phyloP scores from a whole-genome alignment of 257 asterid genomes.

The Thymus quinquecostatus region DNA sequence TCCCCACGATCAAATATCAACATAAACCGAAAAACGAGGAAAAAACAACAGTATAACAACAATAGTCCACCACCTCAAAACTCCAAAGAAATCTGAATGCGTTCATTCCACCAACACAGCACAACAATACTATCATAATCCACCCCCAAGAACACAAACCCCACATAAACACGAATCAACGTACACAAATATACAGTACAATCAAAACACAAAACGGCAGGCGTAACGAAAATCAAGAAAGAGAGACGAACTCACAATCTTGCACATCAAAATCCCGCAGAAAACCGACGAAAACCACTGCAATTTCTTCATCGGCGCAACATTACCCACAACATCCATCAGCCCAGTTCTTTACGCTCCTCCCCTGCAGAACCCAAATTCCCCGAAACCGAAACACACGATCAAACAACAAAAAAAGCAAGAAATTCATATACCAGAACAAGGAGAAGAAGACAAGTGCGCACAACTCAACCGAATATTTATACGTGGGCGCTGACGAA shows the following conservation, averaged over 20 bases:
- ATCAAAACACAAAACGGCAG: background rate
- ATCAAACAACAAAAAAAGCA: background rate
- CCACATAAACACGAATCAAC: background rate
- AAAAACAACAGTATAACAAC: too few species aligned
- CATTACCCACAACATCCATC: constrained; percentile 46
- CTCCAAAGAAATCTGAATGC: constrained; percentile 18
- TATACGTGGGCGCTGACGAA: constrained; percentile 6
- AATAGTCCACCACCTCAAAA: background rate
- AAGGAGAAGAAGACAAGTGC: constrained; percentile 2
- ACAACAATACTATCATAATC: constrained; percentile 10
- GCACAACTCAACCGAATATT: background rate
- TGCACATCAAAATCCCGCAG: constrained; percentile 82
- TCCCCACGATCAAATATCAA: background rate
- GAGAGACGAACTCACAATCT: constrained; percentile 55
- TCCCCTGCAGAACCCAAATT: constrained; percentile 17
- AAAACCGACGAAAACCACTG: constrained; percentile 64
- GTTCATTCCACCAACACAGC: constrained; percentile 22
- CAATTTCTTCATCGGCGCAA: constrained; percentile 55
- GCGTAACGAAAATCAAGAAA: background rate
- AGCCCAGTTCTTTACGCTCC: constrained; percentile 17
- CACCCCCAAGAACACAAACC: background rate
- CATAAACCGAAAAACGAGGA: background rate
- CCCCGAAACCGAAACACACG: constrained; percentile 4
- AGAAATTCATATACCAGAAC: constrained; percentile 6
- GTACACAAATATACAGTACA: background rate